A percentile compares a stretch with the other conserved stretches of the same genome.
Conservation (phyloP, 768 basidiomycete genomes). For the Gelatoporia subvermispora region DNA sequence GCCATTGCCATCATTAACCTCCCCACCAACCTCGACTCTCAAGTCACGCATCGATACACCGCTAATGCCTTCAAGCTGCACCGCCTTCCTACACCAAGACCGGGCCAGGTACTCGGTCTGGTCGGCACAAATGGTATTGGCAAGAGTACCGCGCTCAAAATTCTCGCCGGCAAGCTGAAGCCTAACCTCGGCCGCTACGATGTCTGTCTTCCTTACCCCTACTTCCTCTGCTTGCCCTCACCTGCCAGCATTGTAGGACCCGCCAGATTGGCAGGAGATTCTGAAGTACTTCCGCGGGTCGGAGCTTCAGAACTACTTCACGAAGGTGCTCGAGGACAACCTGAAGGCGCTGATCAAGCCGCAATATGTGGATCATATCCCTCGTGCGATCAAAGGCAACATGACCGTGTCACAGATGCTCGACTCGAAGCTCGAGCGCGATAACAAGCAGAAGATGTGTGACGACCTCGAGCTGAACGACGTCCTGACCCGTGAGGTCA, state of each 20-base stretch:
- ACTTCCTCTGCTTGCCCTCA: neutral
- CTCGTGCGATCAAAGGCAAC: slow-evolving; percentile 86
- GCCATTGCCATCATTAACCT: slow-evolving; percentile 99
- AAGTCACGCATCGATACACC: slow-evolving; percentile 97
- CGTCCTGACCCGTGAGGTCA: slow-evolving; percentile 80
- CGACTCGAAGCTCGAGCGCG: slow-evolving; percentile 80
- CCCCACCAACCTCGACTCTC: slow-evolving; percentile 91
- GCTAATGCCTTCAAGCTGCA: slow-evolving; percentile 99
- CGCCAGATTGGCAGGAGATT: slow-evolving; percentile 99
- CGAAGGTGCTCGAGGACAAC: slow-evolving; percentile 97
- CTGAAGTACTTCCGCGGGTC: slow-evolving; percentile 98
- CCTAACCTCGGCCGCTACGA: slow-evolving; percentile 97
- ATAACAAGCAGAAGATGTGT: slow-evolving; percentile 85
- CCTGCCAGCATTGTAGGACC: slow-evolving; percentile 52
- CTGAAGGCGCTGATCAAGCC: slow-evolving; percentile 98
- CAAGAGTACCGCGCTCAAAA: slow-evolving; percentile 96
- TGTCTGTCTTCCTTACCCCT: slow-evolving; percentile 39
- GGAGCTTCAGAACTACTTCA: slow-evolving; percentile 99
- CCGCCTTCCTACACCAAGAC: slow-evolving; percentile 92
- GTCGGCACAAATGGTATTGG: slow-evolving; percentile 99
- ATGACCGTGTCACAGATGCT: slow-evolving; percentile 90
- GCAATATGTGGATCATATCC: slow-evolving; percentile 99
- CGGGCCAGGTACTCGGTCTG: slow-evolving; percentile 96
- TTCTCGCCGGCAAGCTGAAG: slow-evolving; percentile 94
- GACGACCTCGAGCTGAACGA: slow-evolving; percentile 84